Evolutionary conservation across 1,284 basidiomycete species (phyloP), one percentile per base, ranked within the genome.

Genomic region (Tylopilus orsonianus): DNA sequence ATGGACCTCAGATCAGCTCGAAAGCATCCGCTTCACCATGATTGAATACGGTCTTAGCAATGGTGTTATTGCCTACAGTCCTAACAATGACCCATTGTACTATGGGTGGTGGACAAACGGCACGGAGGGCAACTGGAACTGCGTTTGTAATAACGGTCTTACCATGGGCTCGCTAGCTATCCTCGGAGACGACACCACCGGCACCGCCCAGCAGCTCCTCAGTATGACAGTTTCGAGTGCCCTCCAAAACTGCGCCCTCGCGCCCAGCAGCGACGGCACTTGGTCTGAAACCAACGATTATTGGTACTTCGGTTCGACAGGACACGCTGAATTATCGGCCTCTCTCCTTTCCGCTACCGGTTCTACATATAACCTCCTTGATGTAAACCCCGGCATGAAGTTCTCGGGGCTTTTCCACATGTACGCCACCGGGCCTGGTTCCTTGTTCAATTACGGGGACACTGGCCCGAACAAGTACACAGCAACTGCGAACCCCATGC

Each of bases 281-380:
- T 99, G 97, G 96, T 74, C 85, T 18, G 96, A 99, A 72, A 97
- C 94, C 1, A 79, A 93, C 50, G 93, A 98, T 72, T 97, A 96
- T 67, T 95, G 92, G 92, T 93, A 94, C 72, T 95, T 94, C 62
- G 91, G 91, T 64, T 95, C 91, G 35, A 96, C 93, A 19, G 93
- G 84, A 19, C 88, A 91, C 59, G 91, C 92, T n/a, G 94, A 98
- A 72, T 86, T 97, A 81, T 69, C 89, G 2, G 85, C 93, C 1
- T 78, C 92, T 0, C 81, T 99, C 52, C 67, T 86, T 39, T 83
- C 90, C 12, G 93, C 97, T 0, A 92, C 92, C 18, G 96, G 96
- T 44, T 86, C 84, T 27, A 78, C 90, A 63, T 87, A 86, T 60
- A 83, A 84, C 19, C 74, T 99, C 41, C 75, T 93, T 52, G 71